Base-by-base conservation (phyloP, 164 flowering plant species). In the Vitis cinerea region DNA sequence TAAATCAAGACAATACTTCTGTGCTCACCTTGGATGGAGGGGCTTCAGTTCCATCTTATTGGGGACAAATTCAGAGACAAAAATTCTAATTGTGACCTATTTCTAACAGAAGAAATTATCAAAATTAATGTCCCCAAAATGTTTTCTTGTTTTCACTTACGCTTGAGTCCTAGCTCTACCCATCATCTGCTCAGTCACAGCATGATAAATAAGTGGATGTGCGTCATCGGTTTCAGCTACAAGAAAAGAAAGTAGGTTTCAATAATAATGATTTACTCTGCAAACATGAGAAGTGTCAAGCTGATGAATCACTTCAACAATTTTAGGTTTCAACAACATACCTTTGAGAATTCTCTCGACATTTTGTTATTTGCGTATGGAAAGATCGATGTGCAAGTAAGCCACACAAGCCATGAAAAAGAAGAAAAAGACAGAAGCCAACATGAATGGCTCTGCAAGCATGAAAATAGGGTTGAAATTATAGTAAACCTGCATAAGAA, bases 381-480 rank as follows among this genome's bases (percentile, higher is more conserved):
- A 91, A 69, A 93, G 83, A 79, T 95, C 99, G 4, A 84, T 67
- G 77, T 93, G 90, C 53, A 90, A 77, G 73, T 93, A 95, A 11
- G 97, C 89, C 15, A 93, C 69, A 65, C 83, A 87, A 13, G 95
- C 81, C 71, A 85, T 27, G 76, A 95, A 93, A 65, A 91, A 73
- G 3, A 91, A 73, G 87, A 90, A 91, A 74, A 93, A 90, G 8
- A 68, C 89, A 30, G 86, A 80, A 27, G 71, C 77, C 83, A 93
- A 73, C 93, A 95, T 93, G 74, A 95, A 65, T 10, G 99, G 99
- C 83, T 95, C 97, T 0, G 92, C 97, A 63, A 95, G 91, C 97
- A 91, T 89, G 85, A 84, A 93, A 50, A 90, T 74, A 14, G 87
- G 91, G 67, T 86, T 89, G 97, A 91, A 93, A 16, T 77, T 84